Percentiles rank a stretch among this genome's conserved stretches.
phyloP scores from a whole-genome alignment of 2,329 filamentous ascomycete species.

The Colletotrichum sidae region DNA sequence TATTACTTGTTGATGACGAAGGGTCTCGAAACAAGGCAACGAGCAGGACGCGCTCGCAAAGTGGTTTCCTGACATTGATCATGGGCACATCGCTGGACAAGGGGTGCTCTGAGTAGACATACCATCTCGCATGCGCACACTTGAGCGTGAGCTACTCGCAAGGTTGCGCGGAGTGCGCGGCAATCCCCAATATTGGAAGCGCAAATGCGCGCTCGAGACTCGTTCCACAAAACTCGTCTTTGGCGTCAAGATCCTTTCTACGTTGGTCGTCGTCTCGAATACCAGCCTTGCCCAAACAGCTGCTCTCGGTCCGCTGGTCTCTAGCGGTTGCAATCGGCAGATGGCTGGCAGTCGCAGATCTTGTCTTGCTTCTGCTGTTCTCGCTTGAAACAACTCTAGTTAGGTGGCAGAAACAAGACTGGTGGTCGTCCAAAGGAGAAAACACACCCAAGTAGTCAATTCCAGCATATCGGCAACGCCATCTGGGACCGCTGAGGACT shows the following conservation, averaged over 20 bases:
- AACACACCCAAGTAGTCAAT: constrained; percentile 11
- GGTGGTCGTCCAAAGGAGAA: constrained; percentile 9
- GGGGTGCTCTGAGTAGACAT: too few species aligned
- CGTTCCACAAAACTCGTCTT: constrained; percentile 1
- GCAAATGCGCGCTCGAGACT: constrained; percentile 12
- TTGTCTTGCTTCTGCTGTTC: constrained; percentile 5
- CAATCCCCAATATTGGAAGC: constrained; percentile 9
- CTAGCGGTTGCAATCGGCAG: not conserved
- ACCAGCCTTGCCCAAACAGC: not conserved
- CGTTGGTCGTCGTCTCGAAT: not conserved
- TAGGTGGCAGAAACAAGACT: constrained; percentile 4
- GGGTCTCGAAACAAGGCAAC: constrained; percentile 3
- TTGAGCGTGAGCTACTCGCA: not conserved
- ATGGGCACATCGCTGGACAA: constrained; percentile 5
- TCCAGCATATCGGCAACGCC: constrained; percentile 16
- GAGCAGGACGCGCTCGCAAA: not conserved
- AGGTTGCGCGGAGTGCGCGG: constrained; percentile 21
- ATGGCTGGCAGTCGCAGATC: constrained; percentile 14
- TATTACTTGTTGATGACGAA: too few species aligned
- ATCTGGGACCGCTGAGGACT: not conserved
- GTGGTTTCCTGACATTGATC: constrained; percentile 1
- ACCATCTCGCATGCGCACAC: not conserved
- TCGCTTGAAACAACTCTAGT: constrained; percentile 14
- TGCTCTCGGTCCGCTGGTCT: not conserved
- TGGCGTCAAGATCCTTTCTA: constrained; percentile 1